phyloP scores from a whole-genome alignment of 495 filamentous ascomycete genomes.

The Tuber borchii region DNA sequence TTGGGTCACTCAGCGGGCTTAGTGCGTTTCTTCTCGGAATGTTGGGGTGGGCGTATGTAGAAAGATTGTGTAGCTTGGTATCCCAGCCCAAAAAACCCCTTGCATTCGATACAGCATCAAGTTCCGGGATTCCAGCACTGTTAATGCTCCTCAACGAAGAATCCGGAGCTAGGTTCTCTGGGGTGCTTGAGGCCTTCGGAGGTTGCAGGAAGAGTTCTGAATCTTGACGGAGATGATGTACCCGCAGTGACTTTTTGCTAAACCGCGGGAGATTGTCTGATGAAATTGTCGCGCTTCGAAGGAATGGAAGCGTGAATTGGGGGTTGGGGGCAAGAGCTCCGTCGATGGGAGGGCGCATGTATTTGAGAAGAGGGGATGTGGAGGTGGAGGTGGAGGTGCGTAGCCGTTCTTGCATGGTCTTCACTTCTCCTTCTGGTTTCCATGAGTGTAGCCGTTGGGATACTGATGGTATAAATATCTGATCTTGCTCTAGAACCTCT shows the following conservation, averaged over 20 bases:
- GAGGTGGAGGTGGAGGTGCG: conserved; percentile 33
- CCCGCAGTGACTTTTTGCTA: conserved; percentile 3
- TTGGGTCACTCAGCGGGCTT: background rate
- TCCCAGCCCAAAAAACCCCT: background rate
- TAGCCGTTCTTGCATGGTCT: conserved; percentile 4
- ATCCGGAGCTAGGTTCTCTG: background rate
- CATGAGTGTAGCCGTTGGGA: conserved; percentile 24
- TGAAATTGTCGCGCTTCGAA: conserved; percentile 9
- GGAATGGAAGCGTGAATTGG: conserved; percentile 2
- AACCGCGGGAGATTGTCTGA: background rate
- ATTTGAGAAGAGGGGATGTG: conserved; percentile 18
- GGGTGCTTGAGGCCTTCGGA: background rate
- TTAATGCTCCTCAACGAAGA: conserved; percentile 15
- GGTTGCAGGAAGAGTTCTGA: conserved; percentile 33
- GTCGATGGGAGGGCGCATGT: conserved; percentile 26
- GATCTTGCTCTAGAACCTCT: conserved; percentile 16
- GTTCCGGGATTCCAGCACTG: conserved; percentile 21
- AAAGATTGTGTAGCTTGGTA: background rate
- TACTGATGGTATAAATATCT: conserved; percentile 25
- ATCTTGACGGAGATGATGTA: conserved; percentile 29
- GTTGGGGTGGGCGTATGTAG: conserved; percentile 1
- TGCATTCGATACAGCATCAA: conserved; percentile 13
- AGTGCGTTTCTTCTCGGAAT: background rate
- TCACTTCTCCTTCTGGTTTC: background rate
- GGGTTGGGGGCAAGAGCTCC: conserved; percentile 18